Conservation (phyloP, 352 stramenopile genomes). For the Globisporangium splendens region DNA sequence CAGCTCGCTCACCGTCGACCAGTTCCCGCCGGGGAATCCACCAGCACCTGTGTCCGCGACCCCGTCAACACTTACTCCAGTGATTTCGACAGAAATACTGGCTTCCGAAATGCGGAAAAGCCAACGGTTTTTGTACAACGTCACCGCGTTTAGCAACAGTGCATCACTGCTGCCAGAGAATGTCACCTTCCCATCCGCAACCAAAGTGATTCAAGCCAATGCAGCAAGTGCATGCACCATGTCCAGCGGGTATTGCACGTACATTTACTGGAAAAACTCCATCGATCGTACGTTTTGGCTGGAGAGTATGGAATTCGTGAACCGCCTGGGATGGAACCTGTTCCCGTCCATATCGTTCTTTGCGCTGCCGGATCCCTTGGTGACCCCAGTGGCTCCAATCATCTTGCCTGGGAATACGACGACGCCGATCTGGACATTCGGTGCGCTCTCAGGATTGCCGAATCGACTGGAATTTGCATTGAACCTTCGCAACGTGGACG, state of each 20-base stretch:
- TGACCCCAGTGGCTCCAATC: slow-evolving; percentile 20
- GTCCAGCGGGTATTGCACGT: slow-evolving; percentile 29
- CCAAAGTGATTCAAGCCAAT: slow-evolving; percentile 7
- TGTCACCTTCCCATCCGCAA: slow-evolving; percentile 22
- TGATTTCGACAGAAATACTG: slow-evolving; percentile 28
- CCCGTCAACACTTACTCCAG: slow-evolving; percentile 20
- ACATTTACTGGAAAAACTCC: slow-evolving; percentile 43
- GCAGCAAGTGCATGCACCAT: slow-evolving; percentile 12
- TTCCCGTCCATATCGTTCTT: slow-evolving; percentile 35
- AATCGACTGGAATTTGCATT: slow-evolving; percentile 41
- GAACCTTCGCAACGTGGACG: slow-evolving; percentile 34
- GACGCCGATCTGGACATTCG: slow-evolving; percentile 41
- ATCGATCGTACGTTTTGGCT: slow-evolving; percentile 43
- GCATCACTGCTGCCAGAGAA: slow-evolving; percentile 16
- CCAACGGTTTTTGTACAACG: slow-evolving; percentile 39
- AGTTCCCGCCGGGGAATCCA: slow-evolving; percentile 36
- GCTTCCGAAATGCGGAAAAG: slow-evolving; percentile 32
- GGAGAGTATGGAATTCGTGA: slow-evolving; percentile 42
- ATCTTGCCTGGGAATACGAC: slow-evolving; percentile 21
- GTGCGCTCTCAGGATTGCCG: slow-evolving; percentile 13
- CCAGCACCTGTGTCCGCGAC: slow-evolving; percentile 15
- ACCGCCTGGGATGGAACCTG: slow-evolving; percentile 39
- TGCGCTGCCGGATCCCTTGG: slow-evolving; percentile 12
- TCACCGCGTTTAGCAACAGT: slow-evolving; percentile 17
- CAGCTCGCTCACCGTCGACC: slow-evolving; percentile 37